Evolutionary conservation across 2,329 filamentous ascomycete species (phyloP), one percentile per base, ranked within the genome.

Genomic region (Cladosporium sp.): DNA sequence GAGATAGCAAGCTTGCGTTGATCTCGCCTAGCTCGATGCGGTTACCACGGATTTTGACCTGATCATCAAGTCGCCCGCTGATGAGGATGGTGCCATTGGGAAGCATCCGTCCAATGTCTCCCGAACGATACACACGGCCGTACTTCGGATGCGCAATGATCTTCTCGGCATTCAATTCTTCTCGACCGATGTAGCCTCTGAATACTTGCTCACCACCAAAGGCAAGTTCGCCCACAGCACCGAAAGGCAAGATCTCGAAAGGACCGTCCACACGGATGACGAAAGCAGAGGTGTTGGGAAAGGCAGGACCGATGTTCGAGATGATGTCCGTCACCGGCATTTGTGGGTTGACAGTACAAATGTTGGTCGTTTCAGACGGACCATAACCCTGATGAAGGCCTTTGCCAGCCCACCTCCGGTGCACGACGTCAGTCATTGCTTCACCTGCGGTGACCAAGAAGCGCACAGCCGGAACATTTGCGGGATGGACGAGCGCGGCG

Each of bases 381-480:
- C 89, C 89, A 57, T 95, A 95, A 0, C 84, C 89, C 72, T 93
- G 86, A 66, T 84, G 90, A 0, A 95, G 74, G 11, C 83, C 78
- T 37, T 72, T 76, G 0, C 76, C 76, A 22, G 77, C 77, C 91
- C 91, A 95, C 33, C 76, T 76, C 1, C 78, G 73, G 38, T 85
- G 81, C 0, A 95, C 86, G 33, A 81, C 79, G 34, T 83, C 79
- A 0, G 86, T 91, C 70, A 95, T 77, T 0, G 85, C 80, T 68
- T 95, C 90, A 3, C 90, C 90, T 1, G 88, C 86, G 1, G 87
- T 89, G 10, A 93, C 85, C 2, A 95, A 72, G 58, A 93, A 88
- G 41, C 83, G 71, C 0, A 95, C 87, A 1, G 67, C 70, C 0
- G 89, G 89, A 0, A 92, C 83, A 43, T 84, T 84, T 1, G 69